Conservation (phyloP, 2,329 filamentous ascomycete species). For the Aspergillus ibericus region DNA sequence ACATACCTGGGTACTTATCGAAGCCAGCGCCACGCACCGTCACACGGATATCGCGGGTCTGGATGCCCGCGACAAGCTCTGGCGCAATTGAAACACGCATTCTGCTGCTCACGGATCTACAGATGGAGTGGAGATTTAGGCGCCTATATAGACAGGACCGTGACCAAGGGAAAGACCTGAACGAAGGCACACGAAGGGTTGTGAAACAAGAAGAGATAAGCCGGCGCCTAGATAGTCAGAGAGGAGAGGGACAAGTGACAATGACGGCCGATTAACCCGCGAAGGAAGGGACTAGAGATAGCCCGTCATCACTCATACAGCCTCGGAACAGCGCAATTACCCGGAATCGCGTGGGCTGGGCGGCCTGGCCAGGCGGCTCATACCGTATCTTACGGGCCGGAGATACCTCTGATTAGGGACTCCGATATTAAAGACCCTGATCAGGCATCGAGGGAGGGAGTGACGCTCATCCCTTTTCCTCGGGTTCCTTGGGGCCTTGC, state of each 20-base stretch:
- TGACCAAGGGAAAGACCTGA: neutral
- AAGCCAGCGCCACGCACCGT: constrained; percentile 27
- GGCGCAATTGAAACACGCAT: neutral
- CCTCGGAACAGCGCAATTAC: neutral
- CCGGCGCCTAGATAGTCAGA: neutral
- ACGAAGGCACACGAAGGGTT: neutral
- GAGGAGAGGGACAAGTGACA: neutral
- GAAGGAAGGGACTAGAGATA: too few relatives aligned
- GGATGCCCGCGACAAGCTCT: constrained; percentile 16
- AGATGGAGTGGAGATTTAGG: neutral
- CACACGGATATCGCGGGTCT: constrained; percentile 34
- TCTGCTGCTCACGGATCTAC: neutral
- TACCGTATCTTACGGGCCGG: constrained; percentile 2
- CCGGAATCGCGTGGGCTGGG: neutral
- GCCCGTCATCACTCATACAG: neutral
- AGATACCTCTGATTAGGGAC: neutral
- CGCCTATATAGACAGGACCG: neutral
- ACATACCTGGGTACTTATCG: constrained; percentile 45
- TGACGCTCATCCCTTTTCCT: neutral
- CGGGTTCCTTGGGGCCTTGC: neutral
- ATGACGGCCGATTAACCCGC: neutral
- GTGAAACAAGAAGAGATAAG: neutral
- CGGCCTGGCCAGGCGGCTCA: neutral
- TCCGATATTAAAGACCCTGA: neutral
- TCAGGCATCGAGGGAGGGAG: neutral